Percentiles rank a stretch among this genome's conserved stretches.
These are phyloP conservation scores for Solanum pimpinellifolium DNA, from an alignment of 257 asterid species.

Conservation along the genomic window DNA sequence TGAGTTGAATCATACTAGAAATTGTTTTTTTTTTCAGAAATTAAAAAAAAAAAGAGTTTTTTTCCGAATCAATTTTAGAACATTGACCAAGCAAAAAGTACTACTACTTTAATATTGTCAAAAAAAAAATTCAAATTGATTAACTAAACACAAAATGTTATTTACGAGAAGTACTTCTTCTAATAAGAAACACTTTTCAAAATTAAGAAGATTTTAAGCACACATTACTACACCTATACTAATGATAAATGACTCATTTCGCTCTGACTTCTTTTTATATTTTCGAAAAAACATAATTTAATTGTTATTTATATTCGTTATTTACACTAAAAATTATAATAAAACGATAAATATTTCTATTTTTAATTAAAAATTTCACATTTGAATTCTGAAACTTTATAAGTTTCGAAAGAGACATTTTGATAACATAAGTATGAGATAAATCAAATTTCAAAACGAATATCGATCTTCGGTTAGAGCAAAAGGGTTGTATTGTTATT, in stretches of 20 bases:
- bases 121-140: background rate
- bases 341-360: accelerated
- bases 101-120: background rate
- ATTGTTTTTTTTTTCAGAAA: background rate
- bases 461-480: accelerated
- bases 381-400: background rate
- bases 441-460: background rate
- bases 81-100: background rate
- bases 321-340: background rate
- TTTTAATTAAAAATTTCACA: background rate
- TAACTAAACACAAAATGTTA: background rate
- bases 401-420: background rate
- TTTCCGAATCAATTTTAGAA: accelerated
- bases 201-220: background rate
- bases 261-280: background rate
- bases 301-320: accelerated
- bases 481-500: background rate
- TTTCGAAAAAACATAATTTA: background rate
- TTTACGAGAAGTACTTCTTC: background rate
- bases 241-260: background rate
- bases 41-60: background rate
- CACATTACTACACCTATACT: background rate
- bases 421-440: background rate
- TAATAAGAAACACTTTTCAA: background rate
- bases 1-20: background rate